Evolutionary conservation across 2,329 filamentous ascomycete genomes (phyloP).

Genomic region (Metarhizium sp.): DNA sequence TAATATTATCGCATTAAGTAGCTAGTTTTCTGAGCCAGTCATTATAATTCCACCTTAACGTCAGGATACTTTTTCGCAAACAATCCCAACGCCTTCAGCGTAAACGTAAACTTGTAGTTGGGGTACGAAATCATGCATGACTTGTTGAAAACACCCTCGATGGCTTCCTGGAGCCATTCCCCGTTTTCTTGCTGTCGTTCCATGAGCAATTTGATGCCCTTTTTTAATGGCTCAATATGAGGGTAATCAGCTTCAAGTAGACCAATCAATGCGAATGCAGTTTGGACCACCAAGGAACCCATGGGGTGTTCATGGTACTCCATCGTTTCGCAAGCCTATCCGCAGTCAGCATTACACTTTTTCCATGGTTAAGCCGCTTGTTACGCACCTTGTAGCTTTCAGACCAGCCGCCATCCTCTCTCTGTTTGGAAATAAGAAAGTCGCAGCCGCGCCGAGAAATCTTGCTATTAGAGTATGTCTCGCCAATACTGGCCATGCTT

Average conservation of each 20-base stretch:
- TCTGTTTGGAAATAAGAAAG: constrained; percentile 78
- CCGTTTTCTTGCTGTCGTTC: constrained; percentile 76
- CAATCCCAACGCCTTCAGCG: constrained; percentile 88
- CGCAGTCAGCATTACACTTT: constrained; percentile 8
- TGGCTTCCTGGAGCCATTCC: constrained; percentile 90
- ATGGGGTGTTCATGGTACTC: constrained; percentile 65
- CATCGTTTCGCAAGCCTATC: constrained; percentile 64
- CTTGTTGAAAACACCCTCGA: constrained; percentile 98
- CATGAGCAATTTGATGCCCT: constrained; percentile 75
- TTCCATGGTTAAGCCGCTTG: background rate
- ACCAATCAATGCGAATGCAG: constrained; percentile 78
- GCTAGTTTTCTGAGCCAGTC: background rate
- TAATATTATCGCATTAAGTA: background rate
- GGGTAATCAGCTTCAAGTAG: constrained; percentile 79
- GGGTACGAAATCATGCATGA: constrained; percentile 99
- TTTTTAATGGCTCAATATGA: constrained; percentile 60
- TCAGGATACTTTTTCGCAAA: constrained; percentile 67
- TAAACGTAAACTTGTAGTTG: constrained; percentile 97
- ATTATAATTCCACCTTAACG: constrained; percentile 35
- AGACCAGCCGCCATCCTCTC: constrained; percentile 88
- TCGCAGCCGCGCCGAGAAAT: constrained; percentile 68
- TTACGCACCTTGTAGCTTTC: constrained; percentile 69
- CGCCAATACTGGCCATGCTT: constrained; percentile 70
- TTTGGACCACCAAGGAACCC: constrained; percentile 85
- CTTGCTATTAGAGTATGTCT: constrained; percentile 67